These are phyloP conservation scores for Rhododendron vialii DNA, from an alignment of 148 eudicot genomes.

Conservation along the genomic window DNA sequence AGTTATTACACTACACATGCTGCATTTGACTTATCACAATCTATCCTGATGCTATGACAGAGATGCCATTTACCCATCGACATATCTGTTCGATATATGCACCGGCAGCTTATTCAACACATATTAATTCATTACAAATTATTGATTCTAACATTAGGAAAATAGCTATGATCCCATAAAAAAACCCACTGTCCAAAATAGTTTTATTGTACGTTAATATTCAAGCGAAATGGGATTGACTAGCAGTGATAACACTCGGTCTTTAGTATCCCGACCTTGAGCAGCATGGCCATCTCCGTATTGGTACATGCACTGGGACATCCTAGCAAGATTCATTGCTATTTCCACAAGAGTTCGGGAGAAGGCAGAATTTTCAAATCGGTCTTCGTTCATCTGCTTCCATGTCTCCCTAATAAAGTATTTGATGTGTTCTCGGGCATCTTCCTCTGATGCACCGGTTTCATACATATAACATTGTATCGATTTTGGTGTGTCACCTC, in stretches of 20 bases:
- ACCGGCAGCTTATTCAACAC: no score
- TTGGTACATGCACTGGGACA: conserved; percentile 17
- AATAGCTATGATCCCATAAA: no score
- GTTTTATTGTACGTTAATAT: background rate
- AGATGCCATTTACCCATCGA: no score
- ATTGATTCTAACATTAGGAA: no score
- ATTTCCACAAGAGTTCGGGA: conserved; percentile 2
- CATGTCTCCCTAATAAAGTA: conserved; percentile 17
- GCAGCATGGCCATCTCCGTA: conserved; percentile 23
- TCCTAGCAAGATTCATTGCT: conserved; percentile 20
- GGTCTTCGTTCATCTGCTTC: conserved; percentile 26
- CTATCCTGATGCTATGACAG: no score
- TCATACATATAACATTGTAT: conserved; percentile 30
- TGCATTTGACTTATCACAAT: no score
- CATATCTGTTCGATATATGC: no score
- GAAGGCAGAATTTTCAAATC: background rate
- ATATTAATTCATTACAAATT: no score
- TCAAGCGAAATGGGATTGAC: conserved; percentile 13
- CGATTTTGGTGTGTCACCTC: conserved; percentile 24
- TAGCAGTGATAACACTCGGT: conserved; percentile 7
- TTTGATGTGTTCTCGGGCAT: conserved; percentile 17
- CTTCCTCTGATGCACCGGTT: conserved; percentile 9
- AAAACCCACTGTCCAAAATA: background rate
- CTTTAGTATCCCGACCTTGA: background rate
- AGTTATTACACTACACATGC: no score